Base-by-base conservation (phyloP, 805 yeast genomes). In the Starmerella stigmatis region DNA sequence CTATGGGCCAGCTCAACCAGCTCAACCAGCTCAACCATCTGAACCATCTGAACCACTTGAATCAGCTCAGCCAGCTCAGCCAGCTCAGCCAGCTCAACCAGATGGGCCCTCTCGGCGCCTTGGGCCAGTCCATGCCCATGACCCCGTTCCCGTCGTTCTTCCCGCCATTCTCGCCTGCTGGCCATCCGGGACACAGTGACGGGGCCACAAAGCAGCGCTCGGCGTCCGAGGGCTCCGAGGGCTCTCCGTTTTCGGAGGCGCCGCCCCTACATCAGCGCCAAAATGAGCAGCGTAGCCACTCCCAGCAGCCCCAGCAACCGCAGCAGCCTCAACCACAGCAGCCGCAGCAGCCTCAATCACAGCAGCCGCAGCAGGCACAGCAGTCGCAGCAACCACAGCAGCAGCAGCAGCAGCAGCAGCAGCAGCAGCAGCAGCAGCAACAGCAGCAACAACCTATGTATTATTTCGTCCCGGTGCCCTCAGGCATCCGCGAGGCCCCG, bases 381-480 rank as follows among this genome's bases (percentile, higher is more conserved):
- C 31, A 15, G 16, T 15, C 2, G 7, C 31, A n/a, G 16, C n/a
- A 12, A 7, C 9, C 7, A 8, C 26, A n/a, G 31, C 31, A 28
- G n/a, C 31, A 15, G 13, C 16, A 13, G 16, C n/a, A 8, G n/a
- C 9, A 12, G 9, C 31, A 15, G 16, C 31, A 2, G 7, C 31
- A n/a, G 16, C n/a, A 12, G 9, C 9, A 15, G n/a, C 26, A n/a
- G 31, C 31, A 12, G 31, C 22, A 31, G 20, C 10, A 12, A 9
- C 8, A 7, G 19, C 29, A 20, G 12, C 43, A 30, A 12, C 39
- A 33, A 27, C 48, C 33, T 20, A 42, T 32, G 38, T 47, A 40
- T 36, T 47, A 45, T 27, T 44, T 40, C 23, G 22, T 44, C 35
- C 50, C 50, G 11, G 47, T 47, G 16, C 50, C 50, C 12, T 39